Evolutionary conservation across 2,329 filamentous ascomycete species (phyloP).

Genomic region (Aureobasidium pullulans): DNA sequence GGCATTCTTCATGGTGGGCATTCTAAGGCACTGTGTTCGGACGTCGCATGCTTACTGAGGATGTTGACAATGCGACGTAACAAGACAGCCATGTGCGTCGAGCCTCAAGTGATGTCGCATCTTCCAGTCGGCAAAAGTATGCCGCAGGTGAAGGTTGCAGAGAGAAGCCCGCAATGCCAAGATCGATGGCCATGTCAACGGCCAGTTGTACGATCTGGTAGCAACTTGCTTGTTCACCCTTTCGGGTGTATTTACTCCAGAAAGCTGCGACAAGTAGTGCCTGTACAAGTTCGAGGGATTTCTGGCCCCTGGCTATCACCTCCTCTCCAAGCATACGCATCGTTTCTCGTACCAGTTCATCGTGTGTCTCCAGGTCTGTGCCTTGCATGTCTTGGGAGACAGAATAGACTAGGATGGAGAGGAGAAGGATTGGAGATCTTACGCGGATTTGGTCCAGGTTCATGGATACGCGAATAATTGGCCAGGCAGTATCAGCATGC

Average conservation of each 20-base stretch:
- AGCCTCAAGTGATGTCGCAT: conserved; percentile 7
- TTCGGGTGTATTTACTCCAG: neutral
- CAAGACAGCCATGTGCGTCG: conserved; percentile 19
- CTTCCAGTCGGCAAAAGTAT: neutral
- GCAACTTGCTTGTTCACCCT: neutral
- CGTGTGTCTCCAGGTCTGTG: neutral
- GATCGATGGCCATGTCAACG: neutral
- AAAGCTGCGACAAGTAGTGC: neutral
- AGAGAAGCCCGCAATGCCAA: neutral
- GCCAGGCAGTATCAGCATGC: neutral
- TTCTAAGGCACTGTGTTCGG: conserved; percentile 19
- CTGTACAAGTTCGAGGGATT: conserved; percentile 1
- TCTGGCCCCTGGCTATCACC: neutral
- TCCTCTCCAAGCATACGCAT: neutral
- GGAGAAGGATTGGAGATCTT: neutral
- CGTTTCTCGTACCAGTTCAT: neutral
- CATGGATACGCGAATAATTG: neutral
- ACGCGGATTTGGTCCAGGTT: neutral
- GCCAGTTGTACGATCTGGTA: conserved; percentile 3
- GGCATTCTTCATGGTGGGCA: conserved; percentile 19
- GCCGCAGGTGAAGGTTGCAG: neutral
- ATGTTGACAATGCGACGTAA: conserved; percentile 15
- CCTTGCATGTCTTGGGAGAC: neutral
- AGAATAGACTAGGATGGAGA: neutral
- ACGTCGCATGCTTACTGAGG: conserved; percentile 17